Conservation (phyloP, 345 rosid species). For the Fremontodendron californicum region DNA sequence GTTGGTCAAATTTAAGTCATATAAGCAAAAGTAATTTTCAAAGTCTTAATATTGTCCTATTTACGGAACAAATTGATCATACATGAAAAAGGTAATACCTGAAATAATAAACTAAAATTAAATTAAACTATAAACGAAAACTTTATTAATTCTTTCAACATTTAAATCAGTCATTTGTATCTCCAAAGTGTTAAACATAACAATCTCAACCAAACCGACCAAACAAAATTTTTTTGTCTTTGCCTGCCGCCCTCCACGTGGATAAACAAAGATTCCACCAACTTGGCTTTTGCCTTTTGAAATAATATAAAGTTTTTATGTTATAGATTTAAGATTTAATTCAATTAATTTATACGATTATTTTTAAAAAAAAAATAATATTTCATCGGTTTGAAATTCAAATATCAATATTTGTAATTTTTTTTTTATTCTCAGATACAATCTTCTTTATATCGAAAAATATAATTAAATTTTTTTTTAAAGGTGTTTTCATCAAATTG, state of each 20-base stretch:
- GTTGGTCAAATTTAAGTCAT: not conserved
- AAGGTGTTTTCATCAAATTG: not conserved
- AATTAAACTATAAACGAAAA: not conserved
- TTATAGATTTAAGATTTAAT: no score
- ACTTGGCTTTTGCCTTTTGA: conserved; percentile 9
- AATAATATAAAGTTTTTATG: not conserved
- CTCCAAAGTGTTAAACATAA: conserved; percentile 21
- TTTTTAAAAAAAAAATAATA: no score
- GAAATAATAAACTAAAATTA: no score
- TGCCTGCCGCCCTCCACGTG: conserved; percentile 39
- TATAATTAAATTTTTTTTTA: no score
- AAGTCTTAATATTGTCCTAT: not conserved
- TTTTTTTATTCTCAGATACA: no score
- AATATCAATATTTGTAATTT: no score
- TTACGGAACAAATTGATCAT: not conserved
- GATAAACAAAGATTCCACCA: conserved; percentile 15
- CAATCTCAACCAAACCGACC: conserved; percentile 49
- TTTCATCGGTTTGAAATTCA: no score
- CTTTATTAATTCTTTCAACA: not conserved
- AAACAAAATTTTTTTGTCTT: conserved; percentile 30
- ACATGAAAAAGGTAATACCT: no score
- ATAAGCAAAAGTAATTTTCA: not conserved
- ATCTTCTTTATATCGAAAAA: no score
- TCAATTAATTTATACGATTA: no score
- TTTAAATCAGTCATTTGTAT: not conserved